These are phyloP conservation scores for Diaporthe citriasiana DNA, from an alignment of 2,329 filamentous ascomycete genomes.

Conservation along the genomic window DNA sequence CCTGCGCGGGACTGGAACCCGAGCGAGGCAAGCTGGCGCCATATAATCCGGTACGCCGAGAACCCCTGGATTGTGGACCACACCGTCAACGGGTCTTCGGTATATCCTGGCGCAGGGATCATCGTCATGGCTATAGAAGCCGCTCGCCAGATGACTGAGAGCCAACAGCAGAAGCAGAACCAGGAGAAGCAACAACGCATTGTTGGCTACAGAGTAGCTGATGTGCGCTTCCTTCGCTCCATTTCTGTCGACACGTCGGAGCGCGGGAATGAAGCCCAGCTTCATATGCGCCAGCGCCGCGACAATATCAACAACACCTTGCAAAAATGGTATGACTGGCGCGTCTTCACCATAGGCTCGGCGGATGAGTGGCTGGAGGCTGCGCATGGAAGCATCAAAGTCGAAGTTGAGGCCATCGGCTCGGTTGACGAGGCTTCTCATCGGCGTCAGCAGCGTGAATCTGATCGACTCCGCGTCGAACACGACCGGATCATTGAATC, in stretches of 20 bases:
- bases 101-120: not conserved
- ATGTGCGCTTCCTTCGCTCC: constrained; percentile 4
- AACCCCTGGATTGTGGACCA: constrained; percentile 14
- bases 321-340: constrained; percentile 14
- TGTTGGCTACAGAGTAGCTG: not conserved
- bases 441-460: constrained; percentile 2
- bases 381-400: constrained; percentile 8
- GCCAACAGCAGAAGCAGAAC: not conserved
- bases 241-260: not conserved
- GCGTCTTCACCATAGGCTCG: not conserved
- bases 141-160: not conserved
- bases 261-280: not conserved
- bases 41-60: not conserved
- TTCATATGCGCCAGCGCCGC: constrained; percentile 10
- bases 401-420: constrained; percentile 4
- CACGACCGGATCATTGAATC: not conserved
- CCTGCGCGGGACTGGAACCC: constrained; percentile 3
- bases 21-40: constrained; percentile 11
- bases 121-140: constrained; percentile 14
- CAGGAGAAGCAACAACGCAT: not conserved
- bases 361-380: not conserved
- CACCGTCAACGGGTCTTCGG: constrained; percentile 10
- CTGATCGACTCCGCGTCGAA: not conserved
- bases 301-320: constrained; percentile 14
- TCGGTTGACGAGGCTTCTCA: not conserved